These are phyloP conservation scores for Suillus cothurnatus DNA, from an alignment of 768 basidiomycete genomes.

Conservation along the genomic window DNA sequence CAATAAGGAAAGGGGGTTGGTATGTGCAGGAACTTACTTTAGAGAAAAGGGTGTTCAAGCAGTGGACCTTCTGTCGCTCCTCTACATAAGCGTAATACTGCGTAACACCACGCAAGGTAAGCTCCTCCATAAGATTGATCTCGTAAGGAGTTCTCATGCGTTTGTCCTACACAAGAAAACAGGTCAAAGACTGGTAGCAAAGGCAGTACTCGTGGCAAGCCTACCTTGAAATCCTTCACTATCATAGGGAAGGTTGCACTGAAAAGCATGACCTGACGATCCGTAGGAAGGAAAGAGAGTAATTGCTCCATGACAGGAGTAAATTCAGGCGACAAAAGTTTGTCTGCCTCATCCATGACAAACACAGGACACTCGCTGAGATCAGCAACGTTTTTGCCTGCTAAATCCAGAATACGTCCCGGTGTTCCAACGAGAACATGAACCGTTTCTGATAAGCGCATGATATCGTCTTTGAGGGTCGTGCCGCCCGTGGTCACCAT, in stretches of 20 bases:
- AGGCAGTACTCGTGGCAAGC: neutral
- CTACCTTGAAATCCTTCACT: slow-evolving; percentile 98
- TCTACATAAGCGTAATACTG: slow-evolving; percentile 99
- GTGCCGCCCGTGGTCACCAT: slow-evolving; percentile 99
- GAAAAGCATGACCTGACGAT: slow-evolving; percentile 98
- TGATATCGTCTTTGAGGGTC: slow-evolving; percentile 96
- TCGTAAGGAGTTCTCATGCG: slow-evolving; percentile 96
- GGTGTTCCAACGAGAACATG: slow-evolving; percentile 98
- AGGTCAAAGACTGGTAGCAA: slow-evolving; percentile 19
- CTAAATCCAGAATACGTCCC: slow-evolving; percentile 92
- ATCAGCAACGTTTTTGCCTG: slow-evolving; percentile 92
- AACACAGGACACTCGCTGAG: slow-evolving; percentile 93
- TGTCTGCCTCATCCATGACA: slow-evolving; percentile 99
- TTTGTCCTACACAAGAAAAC: slow-evolving; percentile 64
- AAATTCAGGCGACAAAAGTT: slow-evolving; percentile 95
- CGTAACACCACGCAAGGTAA: slow-evolving; percentile 96
- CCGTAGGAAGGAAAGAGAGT: slow-evolving; percentile 77
- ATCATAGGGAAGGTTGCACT: slow-evolving; percentile 99
- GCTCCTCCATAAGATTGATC: slow-evolving; percentile 99
- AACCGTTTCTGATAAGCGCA: slow-evolving; percentile 85
- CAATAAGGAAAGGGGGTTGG: neutral
- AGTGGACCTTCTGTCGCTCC: slow-evolving; percentile 99
- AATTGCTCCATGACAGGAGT: slow-evolving; percentile 98
- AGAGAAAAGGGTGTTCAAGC: slow-evolving; percentile 98
- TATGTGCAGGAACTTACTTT: slow-evolving; percentile 58